Conservation (phyloP, 306 rosid species). For the apple (Malus domestica) region ASM211411v1 NC_041791.1:35519501-35520000, state of each 20-base stretch:
- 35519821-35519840: neutral
- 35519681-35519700: conserved; percentile 95
- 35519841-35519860: neutral
- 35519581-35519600: conserved; percentile 70
- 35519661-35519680: conserved; percentile 63
- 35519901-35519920: conserved; percentile 69
- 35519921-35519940: conserved; percentile 44
- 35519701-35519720: conserved; percentile 30
- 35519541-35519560: conserved; percentile 64
- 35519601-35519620: conserved; percentile 74
- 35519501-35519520: conserved; percentile 95
- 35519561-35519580: conserved; percentile 78
- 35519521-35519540: conserved; percentile 69
- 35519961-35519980: neutral
- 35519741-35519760: neutral
- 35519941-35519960: conserved; percentile 32
- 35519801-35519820: neutral
- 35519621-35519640: conserved; percentile 80
- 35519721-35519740: conserved; percentile 6
- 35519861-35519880: conserved; percentile 40
- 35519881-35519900: conserved; percentile 90
- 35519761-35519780: neutral
- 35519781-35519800: neutral
- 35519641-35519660: conserved; percentile 47
- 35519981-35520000: neutral